Base-by-base conservation (phyloP, 163 green algal genomes). In the Volvox carteri region DNA sequence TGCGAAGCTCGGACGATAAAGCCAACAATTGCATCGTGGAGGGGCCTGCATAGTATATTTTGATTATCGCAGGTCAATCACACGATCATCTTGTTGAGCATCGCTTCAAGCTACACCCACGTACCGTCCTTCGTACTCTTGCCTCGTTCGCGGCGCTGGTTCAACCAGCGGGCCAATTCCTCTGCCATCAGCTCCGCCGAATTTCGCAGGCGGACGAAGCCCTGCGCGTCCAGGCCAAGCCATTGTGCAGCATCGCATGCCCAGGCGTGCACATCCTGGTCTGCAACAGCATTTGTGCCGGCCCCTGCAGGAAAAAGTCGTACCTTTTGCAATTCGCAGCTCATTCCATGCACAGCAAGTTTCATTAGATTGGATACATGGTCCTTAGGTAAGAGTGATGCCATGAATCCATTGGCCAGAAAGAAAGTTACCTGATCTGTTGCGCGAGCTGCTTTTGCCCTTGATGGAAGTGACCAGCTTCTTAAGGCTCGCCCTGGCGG, bases 101-200 rank as follows among this genome's bases (percentile, higher is more conserved):
- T 65, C 54, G 28, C 7, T 11, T 30, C 5, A 28, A 65, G 7
- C 25, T 12, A 14, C 48, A 19, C 28, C 16, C 0, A 42, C 80
- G 18, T 58, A 79, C 80, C 80, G 2, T 78, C 80, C 41, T 87
- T 87, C 56, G 19, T 42, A 35, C 35, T 30, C 80, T 87, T 87
- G 42, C 80, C 80, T 0, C 62, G 67, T 0, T 25, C 6, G 39
- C 68, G 67, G 33, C 67, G 35, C 5, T 75, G 35, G 33, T 41
- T 58, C 35, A 81, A 21, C 67, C 62, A n/a, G 3, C 42, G 18
- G 18, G 48, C 67, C 25, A 88, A 35, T 50, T 88, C 83, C 50
- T 73, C 68, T 0, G 50, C 83, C 83, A 88, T 88, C 48, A 62
- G 4, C 68, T 88, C 83, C 16, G 44, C n/a, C 0, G 37, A 25